phyloP scores from a whole-genome alignment of 2,329 filamentous ascomycete genomes.

The Pyrenophora teres region DNA sequence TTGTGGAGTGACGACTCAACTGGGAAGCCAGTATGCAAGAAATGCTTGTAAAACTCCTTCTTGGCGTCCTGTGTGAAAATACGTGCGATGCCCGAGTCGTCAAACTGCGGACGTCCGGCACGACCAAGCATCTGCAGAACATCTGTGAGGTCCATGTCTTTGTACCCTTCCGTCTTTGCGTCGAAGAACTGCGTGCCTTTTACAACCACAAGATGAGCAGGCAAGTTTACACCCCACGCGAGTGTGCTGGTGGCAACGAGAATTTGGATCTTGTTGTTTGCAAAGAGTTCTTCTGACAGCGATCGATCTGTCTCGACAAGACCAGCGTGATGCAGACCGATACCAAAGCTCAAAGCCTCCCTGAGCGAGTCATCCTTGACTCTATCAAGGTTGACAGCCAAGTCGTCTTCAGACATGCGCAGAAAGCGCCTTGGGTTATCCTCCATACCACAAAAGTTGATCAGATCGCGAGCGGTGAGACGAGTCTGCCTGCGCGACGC shows the following conservation, averaged over 20 bases:
- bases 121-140: constrained; percentile 97
- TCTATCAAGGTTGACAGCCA: constrained; percentile 81
- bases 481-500: constrained; percentile 93
- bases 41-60: constrained; percentile 99
- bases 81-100: constrained; percentile 90
- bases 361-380: constrained; percentile 92
- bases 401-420: constrained; percentile 90
- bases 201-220: constrained; percentile 94
- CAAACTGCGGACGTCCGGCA: constrained; percentile 94
- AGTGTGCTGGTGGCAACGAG: constrained; percentile 93
- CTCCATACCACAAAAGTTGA: constrained; percentile 98
- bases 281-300: constrained; percentile 89
- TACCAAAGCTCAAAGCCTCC: constrained; percentile 96
- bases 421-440: constrained; percentile 94
- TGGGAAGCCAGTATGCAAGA: constrained; percentile 95
- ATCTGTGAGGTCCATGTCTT: constrained; percentile 98
- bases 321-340: constrained; percentile 95
- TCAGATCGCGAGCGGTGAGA: constrained; percentile 91
- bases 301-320: constrained; percentile 93
- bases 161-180: constrained; percentile 95
- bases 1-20: constrained; percentile 97
- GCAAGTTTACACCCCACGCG: constrained; percentile 97
- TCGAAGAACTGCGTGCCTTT: constrained; percentile 99
- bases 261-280: constrained; percentile 98
- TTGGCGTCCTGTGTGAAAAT: constrained; percentile 98